These are phyloP conservation scores for Zoysia pacifica DNA, from an alignment of 176 grass and related monocot genomes.

Conservation along the genomic window DNA sequence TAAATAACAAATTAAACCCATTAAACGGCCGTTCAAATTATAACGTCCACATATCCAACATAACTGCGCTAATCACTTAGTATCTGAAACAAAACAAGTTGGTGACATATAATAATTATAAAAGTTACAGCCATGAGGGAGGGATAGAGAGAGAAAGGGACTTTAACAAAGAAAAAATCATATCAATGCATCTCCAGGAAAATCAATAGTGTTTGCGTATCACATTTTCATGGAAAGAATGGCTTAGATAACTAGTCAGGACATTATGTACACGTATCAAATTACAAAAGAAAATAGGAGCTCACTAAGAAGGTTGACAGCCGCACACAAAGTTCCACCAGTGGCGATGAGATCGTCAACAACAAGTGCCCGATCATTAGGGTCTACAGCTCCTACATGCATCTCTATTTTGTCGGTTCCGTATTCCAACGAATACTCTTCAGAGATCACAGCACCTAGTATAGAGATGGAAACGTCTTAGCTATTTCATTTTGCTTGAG, in stretches of 20 bases:
- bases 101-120: neutral
- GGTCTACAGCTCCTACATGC: constrained; percentile 88
- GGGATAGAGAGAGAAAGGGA: neutral
- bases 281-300: neutral
- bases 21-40: neutral
- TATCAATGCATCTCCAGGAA: constrained; percentile 18
- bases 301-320: constrained; percentile 80
- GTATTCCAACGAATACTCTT: constrained; percentile 92
- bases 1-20: neutral
- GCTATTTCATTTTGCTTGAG: constrained; percentile 19
- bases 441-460: constrained; percentile 82
- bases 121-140: neutral
- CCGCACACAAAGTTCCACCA: constrained; percentile 79
- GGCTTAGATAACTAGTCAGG: neutral
- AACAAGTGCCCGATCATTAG: constrained; percentile 59
- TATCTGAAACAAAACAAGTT: neutral
- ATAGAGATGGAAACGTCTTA: constrained; percentile 43
- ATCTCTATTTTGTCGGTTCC: constrained; percentile 94
- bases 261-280: neutral
- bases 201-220: neutral
- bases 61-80: neutral
- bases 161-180: neutral
- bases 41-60: neutral
- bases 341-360: constrained; percentile 97
- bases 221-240: neutral